Conservation (phyloP, 768 basidiomycete genomes). For the Lactifluus rugatus region DNA sequence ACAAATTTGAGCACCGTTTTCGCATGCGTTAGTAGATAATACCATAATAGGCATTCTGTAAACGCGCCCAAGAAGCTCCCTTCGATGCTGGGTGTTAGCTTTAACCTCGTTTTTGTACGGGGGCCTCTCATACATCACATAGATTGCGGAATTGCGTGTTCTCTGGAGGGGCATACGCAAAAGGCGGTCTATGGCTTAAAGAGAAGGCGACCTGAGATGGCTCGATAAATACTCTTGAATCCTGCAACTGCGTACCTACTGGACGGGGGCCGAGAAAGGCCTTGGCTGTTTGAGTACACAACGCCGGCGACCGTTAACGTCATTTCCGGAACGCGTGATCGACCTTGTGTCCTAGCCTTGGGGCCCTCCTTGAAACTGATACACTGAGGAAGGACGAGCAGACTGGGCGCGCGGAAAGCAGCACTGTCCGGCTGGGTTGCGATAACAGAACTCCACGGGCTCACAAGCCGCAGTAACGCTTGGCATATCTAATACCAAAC, state of each 20-base stretch:
- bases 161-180: not conserved
- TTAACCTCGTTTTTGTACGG: not conserved
- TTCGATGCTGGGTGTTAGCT: too few relatives aligned
- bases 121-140: not conserved
- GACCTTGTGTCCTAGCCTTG: not conserved
- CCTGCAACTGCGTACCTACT: too few relatives aligned
- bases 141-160: not conserved
- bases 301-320: not conserved
- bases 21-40: not conserved
- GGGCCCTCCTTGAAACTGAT: slow-evolving; percentile 2
- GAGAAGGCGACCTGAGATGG: not conserved
- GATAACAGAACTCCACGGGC: slow-evolving; percentile 8
- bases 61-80: not conserved
- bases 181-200: not conserved
- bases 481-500: not conserved
- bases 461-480: not conserved
- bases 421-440: not conserved
- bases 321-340: not conserved
- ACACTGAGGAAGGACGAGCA: not conserved
- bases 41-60: not conserved
- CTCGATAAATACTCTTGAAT: not conserved
- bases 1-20: not conserved
- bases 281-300: not conserved
- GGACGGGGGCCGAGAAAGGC: not conserved
- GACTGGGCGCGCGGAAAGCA: not conserved